Evolutionary conservation across 2,329 filamentous ascomycete species (phyloP).

Genomic region (Coniochaeta pulveracea): DNA sequence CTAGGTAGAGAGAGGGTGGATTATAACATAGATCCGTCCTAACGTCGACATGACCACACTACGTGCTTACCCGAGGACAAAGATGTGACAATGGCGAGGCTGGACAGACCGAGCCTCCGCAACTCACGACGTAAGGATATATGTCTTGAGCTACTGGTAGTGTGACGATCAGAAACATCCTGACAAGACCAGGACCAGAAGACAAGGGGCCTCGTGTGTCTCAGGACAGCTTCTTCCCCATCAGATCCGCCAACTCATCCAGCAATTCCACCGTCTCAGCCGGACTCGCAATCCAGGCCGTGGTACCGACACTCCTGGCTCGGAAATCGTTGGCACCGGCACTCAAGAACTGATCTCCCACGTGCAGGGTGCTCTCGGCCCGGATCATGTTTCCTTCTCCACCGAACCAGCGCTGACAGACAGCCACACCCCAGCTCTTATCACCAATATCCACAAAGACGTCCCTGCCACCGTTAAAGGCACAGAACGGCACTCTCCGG

Average conservation of each 20-base stretch:
- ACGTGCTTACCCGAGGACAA: too few species aligned
- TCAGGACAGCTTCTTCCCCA: slow-evolving; percentile 29
- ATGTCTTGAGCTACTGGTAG: too few species aligned
- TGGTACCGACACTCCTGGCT: slow-evolving; percentile 80
- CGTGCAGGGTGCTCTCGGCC: slow-evolving; percentile 75
- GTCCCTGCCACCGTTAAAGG: slow-evolving; percentile 95
- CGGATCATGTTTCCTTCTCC: slow-evolving; percentile 34
- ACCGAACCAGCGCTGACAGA: slow-evolving; percentile 80
- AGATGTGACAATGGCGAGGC: too few species aligned
- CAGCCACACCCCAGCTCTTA: slow-evolving; percentile 89
- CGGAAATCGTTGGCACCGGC: slow-evolving; percentile 97
- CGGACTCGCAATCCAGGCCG: slow-evolving; percentile 93
- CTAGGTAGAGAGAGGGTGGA: too few species aligned
- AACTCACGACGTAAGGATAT: too few species aligned
- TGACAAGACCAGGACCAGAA: too few species aligned
- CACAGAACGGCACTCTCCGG: slow-evolving; percentile 70
- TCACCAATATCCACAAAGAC: slow-evolving; percentile 98
- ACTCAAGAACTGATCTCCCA: slow-evolving; percentile 93
- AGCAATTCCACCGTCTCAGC: slow-evolving; percentile 80
- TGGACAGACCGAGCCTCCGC: too few species aligned
- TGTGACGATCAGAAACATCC: too few species aligned
- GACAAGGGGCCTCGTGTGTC: too few species aligned
- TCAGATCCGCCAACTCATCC: slow-evolving; percentile 63
- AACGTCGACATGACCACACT: too few species aligned
- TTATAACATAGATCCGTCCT: too few species aligned